phyloP scores from a whole-genome alignment of 306 rosid species.

The Cicer pinnatifidum region DNA sequence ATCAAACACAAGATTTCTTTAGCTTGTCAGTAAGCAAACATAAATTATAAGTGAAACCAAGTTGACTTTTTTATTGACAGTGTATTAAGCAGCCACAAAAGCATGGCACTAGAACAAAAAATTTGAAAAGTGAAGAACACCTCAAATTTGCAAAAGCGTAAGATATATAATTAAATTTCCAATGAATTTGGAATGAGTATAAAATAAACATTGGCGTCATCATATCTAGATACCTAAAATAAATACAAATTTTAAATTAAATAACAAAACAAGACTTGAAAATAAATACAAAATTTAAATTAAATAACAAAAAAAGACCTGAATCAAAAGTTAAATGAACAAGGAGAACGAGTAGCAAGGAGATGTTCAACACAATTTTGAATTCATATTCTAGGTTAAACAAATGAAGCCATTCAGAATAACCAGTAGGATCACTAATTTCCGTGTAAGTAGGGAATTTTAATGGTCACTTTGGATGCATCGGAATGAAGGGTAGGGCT shows the following conservation, averaged over 20 bases:
- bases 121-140: not conserved
- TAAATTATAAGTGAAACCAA: not conserved
- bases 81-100: not conserved
- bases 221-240: slow-evolving; percentile 32
- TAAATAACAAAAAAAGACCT: not conserved
- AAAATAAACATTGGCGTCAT: not conserved
- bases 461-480: slow-evolving; percentile 64
- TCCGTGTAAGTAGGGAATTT: slow-evolving; percentile 62
- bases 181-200: not conserved
- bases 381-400: slow-evolving; percentile 8
- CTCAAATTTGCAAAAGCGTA: slow-evolving; percentile 1
- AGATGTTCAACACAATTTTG: not conserved
- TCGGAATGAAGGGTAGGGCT: slow-evolving; percentile 56
- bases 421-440: slow-evolving; percentile 38
- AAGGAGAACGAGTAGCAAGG: not conserved
- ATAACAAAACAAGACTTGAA: no score
- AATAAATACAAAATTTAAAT: not conserved
- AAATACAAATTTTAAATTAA: not conserved
- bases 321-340: slow-evolving; percentile 25
- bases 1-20: not conserved
- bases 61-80: not conserved
- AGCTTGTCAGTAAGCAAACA: not conserved
- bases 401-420: slow-evolving; percentile 21
- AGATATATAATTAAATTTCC: not conserved
- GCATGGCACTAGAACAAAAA: not conserved